Base-by-base conservation (phyloP, 257 asterid species). In the Voacanga thouarsii region DNA sequence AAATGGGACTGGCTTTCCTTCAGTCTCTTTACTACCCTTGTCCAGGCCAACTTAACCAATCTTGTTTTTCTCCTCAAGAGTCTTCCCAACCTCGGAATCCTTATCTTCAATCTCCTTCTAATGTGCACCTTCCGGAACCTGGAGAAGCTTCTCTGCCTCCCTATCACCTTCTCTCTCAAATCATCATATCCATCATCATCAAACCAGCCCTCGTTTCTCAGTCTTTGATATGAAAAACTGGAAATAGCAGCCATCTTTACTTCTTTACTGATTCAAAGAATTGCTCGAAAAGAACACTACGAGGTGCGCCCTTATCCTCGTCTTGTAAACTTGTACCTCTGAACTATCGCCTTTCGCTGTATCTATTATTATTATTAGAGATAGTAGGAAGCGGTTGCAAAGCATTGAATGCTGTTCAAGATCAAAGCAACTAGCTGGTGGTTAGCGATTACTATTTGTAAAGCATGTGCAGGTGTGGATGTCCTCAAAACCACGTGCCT, bases 1-100 rank as follows among this genome's bases (percentile, higher is more conserved):
- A 95, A 93, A 79, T 93, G 96, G 0, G 92, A 77, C 39, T 82
- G 92, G 37, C 94, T 85, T 45, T 95, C 99, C 90, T 87, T 93
- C 88, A 95, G 71, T 80, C 98, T 86, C 73, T 78, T 85, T 77
- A 73, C 82, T 24, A 91, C 88, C 71, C 89, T 94, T 0, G 5
- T 72, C 89, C 92, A 90, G 1, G 86, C 96, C 12, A 75, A 51
- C 74, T 45, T 86, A 21, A 90, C 82, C 70, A 84, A 33, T 55
- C 86, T 84, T 14, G 87, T 77, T 78, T 91, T 94, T 37, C 88
- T 75, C 44, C 81, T 81, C 69, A 88, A 51, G 57, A 88, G 81
- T 68, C 88, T 83, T 81, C 63, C 84, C 79, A 89, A 71, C 28
- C 74, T 82, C 5, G 91, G 95, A 68, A 94, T 85, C 33, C 80